Evolutionary conservation across 345 rosid species (phyloP).

Genomic region (Linum lewisii): DNA sequence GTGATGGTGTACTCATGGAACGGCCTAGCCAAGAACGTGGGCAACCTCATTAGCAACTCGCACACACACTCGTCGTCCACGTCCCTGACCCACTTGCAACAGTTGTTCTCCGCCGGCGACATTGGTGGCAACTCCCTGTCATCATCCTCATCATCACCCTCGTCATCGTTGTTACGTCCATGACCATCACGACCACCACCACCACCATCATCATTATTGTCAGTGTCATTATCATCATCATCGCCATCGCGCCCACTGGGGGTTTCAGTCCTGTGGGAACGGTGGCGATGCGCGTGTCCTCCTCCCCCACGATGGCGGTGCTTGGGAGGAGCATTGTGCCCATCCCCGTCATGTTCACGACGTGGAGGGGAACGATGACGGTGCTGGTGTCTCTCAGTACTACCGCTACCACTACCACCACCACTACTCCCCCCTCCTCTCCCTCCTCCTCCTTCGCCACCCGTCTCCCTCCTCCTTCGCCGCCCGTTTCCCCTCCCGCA

Average conservation of each 20-base stretch:
- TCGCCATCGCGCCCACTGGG: not conserved
- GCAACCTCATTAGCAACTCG: constrained; percentile 16
- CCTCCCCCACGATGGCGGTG: not conserved
- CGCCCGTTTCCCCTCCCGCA: not conserved
- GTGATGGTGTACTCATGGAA: constrained; percentile 14
- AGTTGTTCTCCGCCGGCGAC: constrained; percentile 9
- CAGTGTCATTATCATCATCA: not conserved
- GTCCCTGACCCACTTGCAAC: constrained; percentile 23
- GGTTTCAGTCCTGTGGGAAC: not conserved
- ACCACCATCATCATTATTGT: not conserved
- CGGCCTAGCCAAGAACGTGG: constrained; percentile 21
- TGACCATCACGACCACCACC: not conserved
- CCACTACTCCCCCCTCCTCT: too few species aligned
- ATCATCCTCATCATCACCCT: too few species aligned
- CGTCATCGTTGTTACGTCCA: too few species aligned
- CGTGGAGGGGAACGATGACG: too few species aligned
- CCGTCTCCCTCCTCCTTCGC: too few species aligned
- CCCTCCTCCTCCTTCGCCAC: too few species aligned
- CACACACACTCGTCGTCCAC: constrained; percentile 27
- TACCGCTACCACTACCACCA: too few species aligned
- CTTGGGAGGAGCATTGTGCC: too few species aligned
- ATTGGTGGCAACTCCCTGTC: not conserved
- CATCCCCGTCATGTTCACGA: too few species aligned
- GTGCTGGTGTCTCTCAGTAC: too few species aligned
- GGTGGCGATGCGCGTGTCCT: not conserved